phyloP scores from a whole-genome alignment of 352 stramenopile genomes.

The Phytophthora ramorum region DNA sequence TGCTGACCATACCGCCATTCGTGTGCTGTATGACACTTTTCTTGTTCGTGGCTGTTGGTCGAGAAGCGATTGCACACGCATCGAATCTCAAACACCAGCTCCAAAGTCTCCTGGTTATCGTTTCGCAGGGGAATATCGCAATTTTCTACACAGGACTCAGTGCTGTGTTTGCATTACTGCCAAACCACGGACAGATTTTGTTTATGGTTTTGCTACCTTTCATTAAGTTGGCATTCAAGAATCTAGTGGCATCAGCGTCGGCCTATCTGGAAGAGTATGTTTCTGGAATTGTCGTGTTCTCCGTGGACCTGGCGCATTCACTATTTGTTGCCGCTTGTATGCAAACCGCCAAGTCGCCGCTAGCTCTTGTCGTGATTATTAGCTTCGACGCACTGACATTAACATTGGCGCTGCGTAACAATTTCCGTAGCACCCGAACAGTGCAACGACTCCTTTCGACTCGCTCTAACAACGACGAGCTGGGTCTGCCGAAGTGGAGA shows the following conservation, averaged over 20 bases:
- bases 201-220: neutral
- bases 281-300: neutral
- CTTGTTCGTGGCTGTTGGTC: conserved; percentile 1
- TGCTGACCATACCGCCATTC: conserved; percentile 10
- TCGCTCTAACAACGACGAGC: neutral
- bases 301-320: neutral
- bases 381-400: neutral
- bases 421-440: neutral
- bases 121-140: conserved; percentile 1
- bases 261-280: neutral
- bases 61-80: neutral
- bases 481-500: neutral
- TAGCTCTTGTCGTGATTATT: neutral
- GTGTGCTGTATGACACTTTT: neutral
- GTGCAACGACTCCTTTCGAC: neutral
- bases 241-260: neutral
- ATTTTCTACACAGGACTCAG: neutral
- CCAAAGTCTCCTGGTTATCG: neutral
- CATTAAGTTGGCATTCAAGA: neutral
- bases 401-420: neutral
- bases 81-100: conserved; percentile 1
- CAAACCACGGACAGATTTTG: neutral
- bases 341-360: neutral
- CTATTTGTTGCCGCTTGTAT: conserved; percentile 1
- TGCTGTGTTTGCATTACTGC: neutral